Evolutionary conservation across 495 filamentous ascomycete genomes (phyloP).

Genomic region (Lepidopterella palustris): DNA sequence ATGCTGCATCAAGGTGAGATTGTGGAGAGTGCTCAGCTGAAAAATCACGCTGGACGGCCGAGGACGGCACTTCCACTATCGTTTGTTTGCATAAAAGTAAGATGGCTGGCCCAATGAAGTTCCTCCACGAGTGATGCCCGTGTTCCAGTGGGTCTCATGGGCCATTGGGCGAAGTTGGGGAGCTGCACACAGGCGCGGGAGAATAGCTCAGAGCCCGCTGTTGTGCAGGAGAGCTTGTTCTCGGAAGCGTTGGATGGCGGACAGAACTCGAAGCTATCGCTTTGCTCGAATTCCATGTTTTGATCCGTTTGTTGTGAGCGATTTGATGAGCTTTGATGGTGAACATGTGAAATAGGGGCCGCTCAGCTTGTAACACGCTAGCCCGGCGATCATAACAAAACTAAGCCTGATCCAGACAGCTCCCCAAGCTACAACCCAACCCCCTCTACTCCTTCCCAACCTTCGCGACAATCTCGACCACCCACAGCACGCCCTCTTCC

Average conservation of each 20-base stretch:
- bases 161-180: neutral
- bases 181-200: neutral
- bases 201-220: neutral
- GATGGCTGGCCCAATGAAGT: slow-evolving; percentile 17
- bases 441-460: neutral
- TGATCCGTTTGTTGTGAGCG: neutral
- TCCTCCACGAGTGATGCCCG: slow-evolving; percentile 22
- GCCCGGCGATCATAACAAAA: neutral
- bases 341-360: neutral
- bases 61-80: slow-evolving; percentile 20
- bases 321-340: neutral
- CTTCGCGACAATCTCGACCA: neutral
- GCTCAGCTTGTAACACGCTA: slow-evolving; percentile 2
- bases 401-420: slow-evolving; percentile 15
- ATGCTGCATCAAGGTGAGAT: slow-evolving; percentile 4
- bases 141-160: slow-evolving; percentile 5
- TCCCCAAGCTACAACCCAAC: neutral
- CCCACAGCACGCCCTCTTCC: neutral
- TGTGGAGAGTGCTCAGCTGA: slow-evolving; percentile 17
- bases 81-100: slow-evolving; percentile 9
- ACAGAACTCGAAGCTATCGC: neutral
- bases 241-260: neutral
- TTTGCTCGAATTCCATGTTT: neutral
- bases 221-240: too few relatives aligned
- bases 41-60: slow-evolving; percentile 6